Percentiles rank a stretch among this genome's conserved stretches.
phyloP scores from a whole-genome alignment of 2,329 filamentous ascomycete genomes.

The Emergomyces africanus region DNA sequence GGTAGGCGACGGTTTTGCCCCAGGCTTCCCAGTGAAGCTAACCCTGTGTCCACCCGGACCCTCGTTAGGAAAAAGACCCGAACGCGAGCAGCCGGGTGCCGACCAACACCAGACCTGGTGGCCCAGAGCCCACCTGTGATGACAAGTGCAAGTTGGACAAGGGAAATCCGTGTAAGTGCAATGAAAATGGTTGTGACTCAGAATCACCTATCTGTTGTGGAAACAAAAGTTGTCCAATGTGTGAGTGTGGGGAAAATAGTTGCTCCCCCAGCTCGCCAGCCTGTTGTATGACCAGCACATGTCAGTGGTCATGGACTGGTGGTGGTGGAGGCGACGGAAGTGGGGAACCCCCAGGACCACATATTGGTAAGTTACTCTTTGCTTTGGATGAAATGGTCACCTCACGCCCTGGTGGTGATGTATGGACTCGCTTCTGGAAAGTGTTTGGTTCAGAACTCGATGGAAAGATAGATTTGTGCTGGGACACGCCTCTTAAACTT shows the following conservation, averaged over 20 bases:
- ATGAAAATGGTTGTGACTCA: slow-evolving; percentile 1
- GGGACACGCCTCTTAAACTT: neutral
- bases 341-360: neutral
- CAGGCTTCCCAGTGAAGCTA: too few relatives aligned
- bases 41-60: too few relatives aligned
- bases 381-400: neutral
- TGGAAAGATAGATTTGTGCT: neutral
- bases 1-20: too few relatives aligned
- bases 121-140: neutral
- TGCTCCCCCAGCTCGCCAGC: slow-evolving; percentile 1
- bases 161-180: neutral
- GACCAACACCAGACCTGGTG: neutral
- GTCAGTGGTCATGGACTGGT: slow-evolving; percentile 3
- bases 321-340: neutral
- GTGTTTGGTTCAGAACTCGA: neutral
- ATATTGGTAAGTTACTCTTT: neutral
- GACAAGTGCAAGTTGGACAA: neutral
- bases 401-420: neutral
- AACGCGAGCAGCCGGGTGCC: neutral
- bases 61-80: neutral
- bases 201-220: slow-evolving; percentile 3
- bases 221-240: slow-evolving; percentile 2
- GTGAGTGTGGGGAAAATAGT: neutral
- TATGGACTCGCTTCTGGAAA: neutral
- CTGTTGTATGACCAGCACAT: slow-evolving; percentile 2